A percentile compares a stretch with the other conserved stretches of the same genome.
These are phyloP conservation scores for Candida odintsovae DNA, from an alignment of 805 yeast genomes.

Conservation along the genomic window DNA sequence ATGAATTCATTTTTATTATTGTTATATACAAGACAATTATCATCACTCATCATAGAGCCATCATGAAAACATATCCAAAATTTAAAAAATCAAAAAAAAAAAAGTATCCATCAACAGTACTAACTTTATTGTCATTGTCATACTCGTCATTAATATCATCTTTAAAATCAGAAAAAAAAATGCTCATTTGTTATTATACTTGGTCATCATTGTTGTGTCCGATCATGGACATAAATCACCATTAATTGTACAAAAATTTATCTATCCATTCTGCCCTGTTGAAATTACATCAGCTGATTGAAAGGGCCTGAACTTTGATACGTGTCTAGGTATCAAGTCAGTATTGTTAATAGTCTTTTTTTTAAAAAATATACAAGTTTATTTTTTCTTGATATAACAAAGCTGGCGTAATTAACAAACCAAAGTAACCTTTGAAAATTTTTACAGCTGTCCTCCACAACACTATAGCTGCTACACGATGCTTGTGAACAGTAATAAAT, in stretches of 20 bases:
- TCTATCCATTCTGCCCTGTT: not conserved
- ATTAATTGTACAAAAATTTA: not conserved
- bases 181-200: no score
- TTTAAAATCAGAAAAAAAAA: not conserved
- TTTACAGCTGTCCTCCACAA: no score
- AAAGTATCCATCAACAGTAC: not conserved
- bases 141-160: not conserved
- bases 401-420: no score
- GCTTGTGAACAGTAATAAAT: slow-evolving; percentile 18
- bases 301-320: not conserved
- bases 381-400: not conserved
- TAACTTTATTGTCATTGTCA: not conserved
- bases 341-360: not conserved
- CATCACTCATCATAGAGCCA: not conserved
- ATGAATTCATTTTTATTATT: not conserved
- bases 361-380: not conserved
- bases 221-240: not conserved
- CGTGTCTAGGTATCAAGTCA: not conserved
- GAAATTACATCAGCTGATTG: no score
- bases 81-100: not conserved
- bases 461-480: no score
- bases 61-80: not conserved
- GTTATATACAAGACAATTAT: not conserved
- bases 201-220: not conserved
- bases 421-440: no score